phyloP scores from a whole-genome alignment of 805 yeast species.

The Vanderwaltozyma tropicalis region DNA sequence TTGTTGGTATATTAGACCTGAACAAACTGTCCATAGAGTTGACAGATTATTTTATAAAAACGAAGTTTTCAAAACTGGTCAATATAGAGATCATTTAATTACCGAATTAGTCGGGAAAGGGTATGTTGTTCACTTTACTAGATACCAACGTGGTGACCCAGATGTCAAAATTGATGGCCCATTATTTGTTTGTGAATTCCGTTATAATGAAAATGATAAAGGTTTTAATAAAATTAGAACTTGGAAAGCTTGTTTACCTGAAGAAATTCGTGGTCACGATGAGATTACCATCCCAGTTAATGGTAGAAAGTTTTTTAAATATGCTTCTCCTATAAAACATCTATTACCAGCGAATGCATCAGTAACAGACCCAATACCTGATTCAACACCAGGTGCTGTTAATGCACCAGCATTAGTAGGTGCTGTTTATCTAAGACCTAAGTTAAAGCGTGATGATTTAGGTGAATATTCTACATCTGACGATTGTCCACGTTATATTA shows the following conservation, averaged over 20 bases:
- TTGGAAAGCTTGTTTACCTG: constrained; percentile 98
- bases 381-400: constrained; percentile 68
- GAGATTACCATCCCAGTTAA: constrained; percentile 69
- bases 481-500: constrained; percentile 35
- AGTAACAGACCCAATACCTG: constrained; percentile 66
- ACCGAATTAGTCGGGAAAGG: constrained; percentile 89
- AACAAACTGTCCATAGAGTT: constrained; percentile 89
- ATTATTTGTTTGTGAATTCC: constrained; percentile 85
- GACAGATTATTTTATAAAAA: constrained; percentile 86
- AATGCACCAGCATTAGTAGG: constrained; percentile 94
- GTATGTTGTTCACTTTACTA: constrained; percentile 87
- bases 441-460: constrained; percentile 69
- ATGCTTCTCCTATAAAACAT: constrained; percentile 76
- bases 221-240: constrained; percentile 91
- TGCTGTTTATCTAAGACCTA: constrained; percentile 72
- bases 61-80: constrained; percentile 94
- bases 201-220: constrained; percentile 86
- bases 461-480: constrained; percentile 58
- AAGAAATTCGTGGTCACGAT: constrained; percentile 77
- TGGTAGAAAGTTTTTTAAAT: constrained; percentile 57
- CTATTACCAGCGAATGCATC: constrained; percentile 67
- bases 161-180: constrained; percentile 71
- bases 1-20: constrained; percentile 97
- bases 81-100: constrained; percentile 85
- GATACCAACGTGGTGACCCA: constrained; percentile 92